Evolutionary conservation across 164 flowering plant genomes (phyloP).

Genomic region (Magnolia officinalis): DNA sequence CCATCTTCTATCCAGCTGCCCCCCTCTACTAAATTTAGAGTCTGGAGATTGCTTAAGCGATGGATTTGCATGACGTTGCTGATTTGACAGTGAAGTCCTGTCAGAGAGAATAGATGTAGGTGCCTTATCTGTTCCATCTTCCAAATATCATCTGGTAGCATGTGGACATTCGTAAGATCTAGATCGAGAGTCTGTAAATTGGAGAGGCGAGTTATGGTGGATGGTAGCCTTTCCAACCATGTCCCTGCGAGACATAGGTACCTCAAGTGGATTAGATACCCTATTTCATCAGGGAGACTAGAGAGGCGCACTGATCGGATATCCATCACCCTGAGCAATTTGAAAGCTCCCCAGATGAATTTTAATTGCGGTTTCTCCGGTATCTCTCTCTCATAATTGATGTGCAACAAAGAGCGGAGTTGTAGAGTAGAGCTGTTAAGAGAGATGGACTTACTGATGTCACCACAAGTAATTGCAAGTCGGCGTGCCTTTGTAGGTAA

Average conservation of each 20-base stretch:
- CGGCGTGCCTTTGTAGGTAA: not conserved
- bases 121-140: not conserved
- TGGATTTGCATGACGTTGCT: not conserved
- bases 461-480: not conserved
- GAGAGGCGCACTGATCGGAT: not conserved
- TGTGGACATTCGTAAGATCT: not conserved
- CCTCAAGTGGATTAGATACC: too few species aligned
- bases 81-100: too few species aligned
- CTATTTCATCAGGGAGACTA: not conserved
- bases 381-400: not conserved
- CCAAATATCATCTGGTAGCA: not conserved
- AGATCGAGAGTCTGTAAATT: not conserved
- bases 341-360: not conserved
- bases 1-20: not conserved
- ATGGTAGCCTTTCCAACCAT: not conserved
- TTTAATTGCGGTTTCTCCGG: not conserved
- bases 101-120: not conserved
- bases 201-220: not conserved
- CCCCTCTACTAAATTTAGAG: not conserved
- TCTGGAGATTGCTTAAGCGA: not conserved
- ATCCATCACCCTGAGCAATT: not conserved
- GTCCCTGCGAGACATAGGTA: too few species aligned
- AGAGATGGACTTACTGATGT: not conserved
- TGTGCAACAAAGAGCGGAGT: not conserved
- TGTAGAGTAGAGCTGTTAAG: not conserved